Evolutionary conservation across 2,329 filamentous ascomycete species (phyloP).

Genomic region (Alternaria consortialis): DNA sequence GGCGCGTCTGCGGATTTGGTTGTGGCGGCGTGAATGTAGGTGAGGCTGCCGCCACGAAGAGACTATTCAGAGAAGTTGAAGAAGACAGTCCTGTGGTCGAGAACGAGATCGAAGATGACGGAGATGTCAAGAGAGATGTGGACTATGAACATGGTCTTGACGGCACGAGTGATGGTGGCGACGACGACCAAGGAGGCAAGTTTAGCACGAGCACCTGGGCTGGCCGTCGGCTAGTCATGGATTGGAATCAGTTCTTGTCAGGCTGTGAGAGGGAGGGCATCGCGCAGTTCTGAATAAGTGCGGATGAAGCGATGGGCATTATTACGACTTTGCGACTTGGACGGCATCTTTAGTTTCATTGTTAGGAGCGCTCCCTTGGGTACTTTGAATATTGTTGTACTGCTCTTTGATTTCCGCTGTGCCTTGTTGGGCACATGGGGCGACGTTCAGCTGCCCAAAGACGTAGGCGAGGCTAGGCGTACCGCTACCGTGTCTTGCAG

Average conservation of each 20-base stretch:
- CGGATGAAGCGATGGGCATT: not conserved
- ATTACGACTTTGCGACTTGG: not conserved
- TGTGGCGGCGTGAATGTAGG: conserved; percentile 40
- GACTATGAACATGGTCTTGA: conserved; percentile 7
- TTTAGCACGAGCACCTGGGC: conserved; percentile 20
- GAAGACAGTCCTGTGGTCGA: conserved; percentile 18
- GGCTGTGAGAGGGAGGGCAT: conserved; percentile 34
- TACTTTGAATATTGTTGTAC: not conserved
- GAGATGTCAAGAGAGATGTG: not conserved
- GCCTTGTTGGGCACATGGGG: not conserved
- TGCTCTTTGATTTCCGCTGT: not conserved
- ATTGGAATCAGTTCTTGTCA: conserved; percentile 24
- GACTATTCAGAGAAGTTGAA: conserved; percentile 39
- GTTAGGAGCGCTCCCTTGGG: not conserved
- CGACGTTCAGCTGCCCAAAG: not conserved
- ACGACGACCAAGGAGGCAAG: not conserved
- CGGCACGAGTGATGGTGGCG: not conserved
- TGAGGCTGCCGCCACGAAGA: conserved; percentile 41
- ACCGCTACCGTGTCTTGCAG: not conserved
- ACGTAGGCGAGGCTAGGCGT: not conserved
- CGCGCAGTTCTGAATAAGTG: conserved; percentile 20
- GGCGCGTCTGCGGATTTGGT: conserved; percentile 42
- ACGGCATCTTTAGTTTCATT: not conserved
- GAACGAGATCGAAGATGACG: not conserved
- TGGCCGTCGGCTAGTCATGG: conserved; percentile 19